phyloP scores from a whole-genome alignment of 352 stramenopile genomes.

The Phytophthora litchii region DNA sequence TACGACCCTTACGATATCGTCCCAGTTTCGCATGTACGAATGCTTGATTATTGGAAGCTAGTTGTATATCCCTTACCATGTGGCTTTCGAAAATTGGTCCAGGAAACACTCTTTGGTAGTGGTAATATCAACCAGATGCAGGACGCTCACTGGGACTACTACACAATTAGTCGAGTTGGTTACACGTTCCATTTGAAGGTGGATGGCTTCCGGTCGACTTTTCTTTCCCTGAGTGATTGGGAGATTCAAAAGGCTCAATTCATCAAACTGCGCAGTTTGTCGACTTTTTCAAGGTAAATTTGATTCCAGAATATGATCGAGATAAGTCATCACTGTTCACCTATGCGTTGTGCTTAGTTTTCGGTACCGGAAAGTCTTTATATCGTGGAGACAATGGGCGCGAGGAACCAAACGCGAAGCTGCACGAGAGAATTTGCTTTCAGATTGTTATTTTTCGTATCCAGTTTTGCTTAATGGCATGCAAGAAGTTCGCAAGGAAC shows the following conservation, averaged over 20 bases:
- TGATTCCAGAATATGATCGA: neutral
- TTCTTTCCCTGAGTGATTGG: constrained; percentile 53
- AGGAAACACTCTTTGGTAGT: constrained; percentile 32
- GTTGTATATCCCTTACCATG: neutral
- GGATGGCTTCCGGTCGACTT: constrained; percentile 48
- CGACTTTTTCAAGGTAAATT: constrained; percentile 62
- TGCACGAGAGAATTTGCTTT: constrained; percentile 48
- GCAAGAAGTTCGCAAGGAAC: constrained; percentile 36
- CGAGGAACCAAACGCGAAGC: constrained; percentile 44
- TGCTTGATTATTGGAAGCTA: too few species aligned
- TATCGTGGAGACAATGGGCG: constrained; percentile 63
- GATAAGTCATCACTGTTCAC: too few species aligned
- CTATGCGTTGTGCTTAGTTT: constrained; percentile 40
- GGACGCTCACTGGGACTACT: constrained; percentile 62
- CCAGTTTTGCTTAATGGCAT: constrained; percentile 41
- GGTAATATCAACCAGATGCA: constrained; percentile 34
- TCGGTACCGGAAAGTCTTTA: constrained; percentile 70
- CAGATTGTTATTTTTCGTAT: constrained; percentile 59
- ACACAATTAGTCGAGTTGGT: constrained; percentile 61
- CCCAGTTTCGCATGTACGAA: constrained; percentile 58
- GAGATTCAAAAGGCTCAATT: constrained; percentile 62
- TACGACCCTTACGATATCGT: constrained; percentile 80
- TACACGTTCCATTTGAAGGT: constrained; percentile 71
- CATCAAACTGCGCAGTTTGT: constrained; percentile 26
- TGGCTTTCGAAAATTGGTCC: neutral